Percentiles rank a stretch among this genome's conserved stretches.
phyloP scores from a whole-genome alignment of 768 basidiomycete species.

The Boletus vermiculosoides region DNA sequence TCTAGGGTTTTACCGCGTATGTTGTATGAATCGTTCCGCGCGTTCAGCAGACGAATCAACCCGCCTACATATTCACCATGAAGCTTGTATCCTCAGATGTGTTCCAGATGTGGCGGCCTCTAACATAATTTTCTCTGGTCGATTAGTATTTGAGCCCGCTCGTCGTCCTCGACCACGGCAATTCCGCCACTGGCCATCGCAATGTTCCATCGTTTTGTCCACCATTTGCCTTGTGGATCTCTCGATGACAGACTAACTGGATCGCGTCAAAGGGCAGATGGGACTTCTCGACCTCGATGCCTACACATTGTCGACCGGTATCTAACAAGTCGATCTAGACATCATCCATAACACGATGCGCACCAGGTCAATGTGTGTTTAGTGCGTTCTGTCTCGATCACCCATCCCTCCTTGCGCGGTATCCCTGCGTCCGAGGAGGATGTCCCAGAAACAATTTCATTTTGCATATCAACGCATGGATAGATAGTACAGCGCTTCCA shows the following conservation, averaged over 20 bases:
- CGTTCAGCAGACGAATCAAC: neutral
- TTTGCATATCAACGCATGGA: neutral
- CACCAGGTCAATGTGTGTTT: neutral
- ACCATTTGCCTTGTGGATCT: neutral
- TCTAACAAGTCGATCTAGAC: neutral
- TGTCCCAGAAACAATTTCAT: neutral
- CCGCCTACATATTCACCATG: neutral
- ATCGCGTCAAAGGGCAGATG: neutral
- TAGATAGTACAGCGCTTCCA: neutral
- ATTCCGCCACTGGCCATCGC: constrained; percentile 3
- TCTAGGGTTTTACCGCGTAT: constrained; percentile 3
- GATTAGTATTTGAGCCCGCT: neutral
- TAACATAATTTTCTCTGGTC: neutral
- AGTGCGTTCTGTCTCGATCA: neutral
- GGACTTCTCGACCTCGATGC: constrained; percentile 5
- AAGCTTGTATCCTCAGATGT: neutral
- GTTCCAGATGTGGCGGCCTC: neutral
- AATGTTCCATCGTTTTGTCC: neutral
- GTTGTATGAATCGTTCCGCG: neutral
- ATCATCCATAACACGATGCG: neutral
- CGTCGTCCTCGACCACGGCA: neutral
- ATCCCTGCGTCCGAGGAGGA: neutral
- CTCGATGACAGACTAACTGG: neutral
- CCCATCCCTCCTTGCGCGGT: neutral
- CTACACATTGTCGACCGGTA: constrained; percentile 5